A percentile compares a stretch with the other conserved stretches of the same genome.
These are phyloP conservation scores for Ophiocordyceps polyrhachis-furcata DNA, from an alignment of 2,329 filamentous ascomycete species.

Conservation along the genomic window DNA sequence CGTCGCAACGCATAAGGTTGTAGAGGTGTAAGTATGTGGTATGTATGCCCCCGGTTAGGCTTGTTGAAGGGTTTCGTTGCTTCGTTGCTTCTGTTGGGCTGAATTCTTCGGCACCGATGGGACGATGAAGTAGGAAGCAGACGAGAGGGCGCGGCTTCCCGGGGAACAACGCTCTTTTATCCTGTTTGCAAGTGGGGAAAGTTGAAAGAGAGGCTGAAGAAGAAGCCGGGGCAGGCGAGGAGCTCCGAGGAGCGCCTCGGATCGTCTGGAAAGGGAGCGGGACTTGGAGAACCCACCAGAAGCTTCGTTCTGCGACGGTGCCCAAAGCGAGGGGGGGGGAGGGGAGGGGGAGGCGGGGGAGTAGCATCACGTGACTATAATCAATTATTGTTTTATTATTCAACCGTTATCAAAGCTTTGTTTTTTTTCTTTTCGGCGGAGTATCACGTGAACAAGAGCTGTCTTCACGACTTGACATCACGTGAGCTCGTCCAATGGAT, in stretches of 20 bases:
- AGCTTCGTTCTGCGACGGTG: slow-evolving; percentile 16
- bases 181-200: background rate
- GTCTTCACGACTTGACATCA: background rate
- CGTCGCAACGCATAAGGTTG: background rate
- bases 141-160: no score
- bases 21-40: background rate
- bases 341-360: background rate
- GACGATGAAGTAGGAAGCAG: background rate
- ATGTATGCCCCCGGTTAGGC: background rate
- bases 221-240: background rate
- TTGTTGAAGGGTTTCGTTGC: background rate
- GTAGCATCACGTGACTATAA: background rate
- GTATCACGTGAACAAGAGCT: background rate
- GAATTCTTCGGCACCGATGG: background rate
- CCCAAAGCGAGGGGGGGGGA: slow-evolving; percentile 6
- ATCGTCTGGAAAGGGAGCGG: slow-evolving; percentile 11
- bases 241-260: slow-evolving; percentile 6
- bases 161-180: background rate
- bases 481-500: no score
- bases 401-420: background rate
- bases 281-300: slow-evolving; percentile 11
- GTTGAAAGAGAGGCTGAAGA: background rate
- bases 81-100: background rate
- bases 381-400: background rate
- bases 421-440: no score